These are phyloP conservation scores for Fusarium foetens DNA, from an alignment of 2,329 filamentous ascomycete genomes.

Conservation along the genomic window DNA sequence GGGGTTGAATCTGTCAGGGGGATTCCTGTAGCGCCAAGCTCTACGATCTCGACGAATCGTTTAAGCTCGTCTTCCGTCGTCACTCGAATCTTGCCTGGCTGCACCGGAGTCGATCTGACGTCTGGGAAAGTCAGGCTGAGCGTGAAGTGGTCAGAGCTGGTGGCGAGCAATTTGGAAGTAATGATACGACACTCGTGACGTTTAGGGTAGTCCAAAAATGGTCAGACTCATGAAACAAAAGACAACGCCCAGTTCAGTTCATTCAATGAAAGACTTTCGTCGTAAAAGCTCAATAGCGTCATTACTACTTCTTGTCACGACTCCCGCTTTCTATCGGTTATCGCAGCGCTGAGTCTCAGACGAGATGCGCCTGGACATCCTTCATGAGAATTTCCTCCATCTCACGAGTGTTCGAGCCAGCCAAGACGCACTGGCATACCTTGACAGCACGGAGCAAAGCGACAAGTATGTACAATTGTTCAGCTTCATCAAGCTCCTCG, in stretches of 20 bases:
- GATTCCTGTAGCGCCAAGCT: too few relatives aligned
- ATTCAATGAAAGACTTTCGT: rapidly evolving
- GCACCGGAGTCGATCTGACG: too few relatives aligned
- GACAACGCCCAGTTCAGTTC: rapidly evolving
- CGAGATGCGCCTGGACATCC: not conserved
- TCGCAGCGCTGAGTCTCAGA: not conserved
- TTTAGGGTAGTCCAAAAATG: rapidly evolving
- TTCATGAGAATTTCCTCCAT: not conserved
- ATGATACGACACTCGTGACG: rapidly evolving
- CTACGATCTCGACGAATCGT: too few relatives aligned
- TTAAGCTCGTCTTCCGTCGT: too few relatives aligned
- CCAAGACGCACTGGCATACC: not conserved
- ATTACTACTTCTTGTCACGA: rapidly evolving
- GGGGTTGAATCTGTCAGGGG: too few relatives aligned
- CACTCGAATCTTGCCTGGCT: too few relatives aligned
- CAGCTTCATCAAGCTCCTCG: not conserved
- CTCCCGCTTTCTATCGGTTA: rapidly evolving
- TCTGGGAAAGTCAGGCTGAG: too few relatives aligned
- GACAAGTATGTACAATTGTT: not conserved
- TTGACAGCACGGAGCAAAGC: not conserved
- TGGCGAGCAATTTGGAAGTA: too few relatives aligned
- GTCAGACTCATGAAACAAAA: rapidly evolving
- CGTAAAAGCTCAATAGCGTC: rapidly evolving
- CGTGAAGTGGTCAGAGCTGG: too few relatives aligned
- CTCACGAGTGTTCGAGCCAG: not conserved